These are phyloP conservation scores for Leccinum subtestaceum DNA, from an alignment of 768 basidiomycete species.

Conservation along the genomic window DNA sequence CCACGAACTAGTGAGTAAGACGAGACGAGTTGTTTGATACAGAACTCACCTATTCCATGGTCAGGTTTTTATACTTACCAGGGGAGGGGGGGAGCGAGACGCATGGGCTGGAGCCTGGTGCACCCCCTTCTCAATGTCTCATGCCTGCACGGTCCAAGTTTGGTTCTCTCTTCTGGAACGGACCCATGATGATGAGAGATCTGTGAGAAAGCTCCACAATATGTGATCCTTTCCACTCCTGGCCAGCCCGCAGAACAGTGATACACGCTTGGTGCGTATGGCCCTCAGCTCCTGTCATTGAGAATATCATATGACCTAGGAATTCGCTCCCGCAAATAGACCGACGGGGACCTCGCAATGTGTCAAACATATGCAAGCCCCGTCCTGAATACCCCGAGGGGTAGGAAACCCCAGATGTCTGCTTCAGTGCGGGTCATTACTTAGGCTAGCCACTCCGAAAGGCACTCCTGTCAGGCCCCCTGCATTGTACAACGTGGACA, in stretches of 20 bases:
- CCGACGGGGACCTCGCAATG: slow-evolving; percentile 3
- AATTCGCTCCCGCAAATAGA: background rate
- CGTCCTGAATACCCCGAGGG: background rate
- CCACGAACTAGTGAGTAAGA: slow-evolving; percentile 4
- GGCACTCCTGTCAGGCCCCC: slow-evolving; percentile 5
- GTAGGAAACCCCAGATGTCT: background rate
- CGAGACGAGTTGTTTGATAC: background rate
- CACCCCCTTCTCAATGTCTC: background rate
- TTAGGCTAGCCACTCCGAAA: slow-evolving; percentile 1
- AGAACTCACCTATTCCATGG: slow-evolving; percentile 11
- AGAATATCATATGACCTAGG: slow-evolving; percentile 7
- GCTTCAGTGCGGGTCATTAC: background rate
- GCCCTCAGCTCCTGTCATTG: background rate
- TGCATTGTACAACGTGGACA: slow-evolving; percentile 11
- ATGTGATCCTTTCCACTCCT: slow-evolving; percentile 1
- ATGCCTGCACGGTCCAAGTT: slow-evolving; percentile 2
- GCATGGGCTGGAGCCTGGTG: background rate
- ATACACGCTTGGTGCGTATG: slow-evolving; percentile 16
- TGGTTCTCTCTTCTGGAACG: slow-evolving; percentile 2
- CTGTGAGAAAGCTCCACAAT: background rate
- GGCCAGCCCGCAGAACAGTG: slow-evolving; percentile 1
- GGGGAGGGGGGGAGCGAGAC: background rate
- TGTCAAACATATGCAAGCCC: slow-evolving; percentile 3
- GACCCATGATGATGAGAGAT: slow-evolving; percentile 8
- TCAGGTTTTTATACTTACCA: slow-evolving; percentile 16